phyloP scores from a whole-genome alignment of 2,329 filamentous ascomycete genomes.

The Sarocladiaceae sp. region DNA sequence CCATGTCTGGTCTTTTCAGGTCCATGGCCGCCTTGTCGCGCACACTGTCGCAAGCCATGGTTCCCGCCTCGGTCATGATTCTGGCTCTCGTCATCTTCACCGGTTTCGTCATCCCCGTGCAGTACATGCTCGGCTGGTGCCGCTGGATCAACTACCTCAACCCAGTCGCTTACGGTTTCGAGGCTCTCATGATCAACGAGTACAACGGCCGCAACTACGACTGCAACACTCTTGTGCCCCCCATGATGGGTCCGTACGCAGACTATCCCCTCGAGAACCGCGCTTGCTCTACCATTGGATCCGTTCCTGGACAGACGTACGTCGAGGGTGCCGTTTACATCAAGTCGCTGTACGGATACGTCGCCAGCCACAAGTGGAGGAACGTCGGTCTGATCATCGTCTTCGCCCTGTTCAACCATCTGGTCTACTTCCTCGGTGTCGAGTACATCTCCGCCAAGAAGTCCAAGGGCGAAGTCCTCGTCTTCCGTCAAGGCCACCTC shows the following conservation, averaged over 20 bases:
- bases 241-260: slow-evolving; percentile 19
- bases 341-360: slow-evolving; percentile 41
- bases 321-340: slow-evolving; percentile 48
- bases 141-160: slow-evolving; percentile 64
- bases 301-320: slow-evolving; percentile 35
- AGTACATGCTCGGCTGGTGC: slow-evolving; percentile 57
- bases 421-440: slow-evolving; percentile 16
- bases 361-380: slow-evolving; percentile 45
- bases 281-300: slow-evolving; percentile 45
- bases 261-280: slow-evolving; percentile 22
- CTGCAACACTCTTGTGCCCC: slow-evolving; percentile 21
- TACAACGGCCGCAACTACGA: slow-evolving; percentile 37
- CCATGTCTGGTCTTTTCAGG: slow-evolving; percentile 62
- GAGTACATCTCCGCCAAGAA: slow-evolving; percentile 11
- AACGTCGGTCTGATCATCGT: slow-evolving; percentile 54
- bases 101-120: slow-evolving; percentile 39
- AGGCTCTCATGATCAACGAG: slow-evolving; percentile 62
- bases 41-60: slow-evolving; percentile 43
- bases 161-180: slow-evolving; percentile 61
- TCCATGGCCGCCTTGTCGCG: slow-evolving; percentile 48
- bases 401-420: slow-evolving; percentile 38
- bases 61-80: slow-evolving; percentile 31
- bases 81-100: slow-evolving; percentile 31
- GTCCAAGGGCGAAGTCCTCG: slow-evolving; percentile 25
- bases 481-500: slow-evolving; percentile 46